These are phyloP conservation scores for Vigna reflexopilosa DNA, from an alignment of 306 rosid species.

Conservation along the genomic window DNA sequence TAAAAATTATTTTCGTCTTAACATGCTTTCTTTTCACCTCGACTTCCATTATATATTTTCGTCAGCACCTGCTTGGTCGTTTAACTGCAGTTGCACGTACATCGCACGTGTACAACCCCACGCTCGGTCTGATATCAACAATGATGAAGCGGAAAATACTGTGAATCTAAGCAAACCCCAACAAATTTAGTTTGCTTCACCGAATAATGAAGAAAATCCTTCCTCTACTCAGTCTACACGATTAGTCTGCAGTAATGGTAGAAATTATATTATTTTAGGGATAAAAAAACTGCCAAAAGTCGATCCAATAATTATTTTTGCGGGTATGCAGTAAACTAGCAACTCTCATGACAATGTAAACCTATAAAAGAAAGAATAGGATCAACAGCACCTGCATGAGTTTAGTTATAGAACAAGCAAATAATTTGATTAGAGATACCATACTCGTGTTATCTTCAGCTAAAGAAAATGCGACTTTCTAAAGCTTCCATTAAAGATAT, in stretches of 20 bases:
- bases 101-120: slow-evolving; percentile 13
- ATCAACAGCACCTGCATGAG: neutral
- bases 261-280: neutral
- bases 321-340: neutral
- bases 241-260: neutral
- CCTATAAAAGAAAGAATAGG: neutral
- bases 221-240: slow-evolving; percentile 2
- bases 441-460: slow-evolving; percentile 1
- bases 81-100: neutral
- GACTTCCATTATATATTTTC: neutral
- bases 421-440: neutral
- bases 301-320: neutral
- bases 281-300: neutral
- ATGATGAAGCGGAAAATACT: neutral
- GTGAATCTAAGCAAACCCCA: neutral
- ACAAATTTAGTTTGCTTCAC: neutral
- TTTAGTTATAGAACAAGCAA: neutral
- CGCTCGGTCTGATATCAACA: neutral
- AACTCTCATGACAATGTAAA: slow-evolving; percentile 27
- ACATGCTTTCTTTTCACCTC: slow-evolving; percentile 16
- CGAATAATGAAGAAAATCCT: slow-evolving; percentile 10
- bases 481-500: slow-evolving; percentile 4
- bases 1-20: neutral
- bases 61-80: neutral
- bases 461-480: slow-evolving; percentile 16